Evolutionary conservation across 1,284 basidiomycete genomes (phyloP).

Genomic region (Rhodotorula mucilaginosa): DNA sequence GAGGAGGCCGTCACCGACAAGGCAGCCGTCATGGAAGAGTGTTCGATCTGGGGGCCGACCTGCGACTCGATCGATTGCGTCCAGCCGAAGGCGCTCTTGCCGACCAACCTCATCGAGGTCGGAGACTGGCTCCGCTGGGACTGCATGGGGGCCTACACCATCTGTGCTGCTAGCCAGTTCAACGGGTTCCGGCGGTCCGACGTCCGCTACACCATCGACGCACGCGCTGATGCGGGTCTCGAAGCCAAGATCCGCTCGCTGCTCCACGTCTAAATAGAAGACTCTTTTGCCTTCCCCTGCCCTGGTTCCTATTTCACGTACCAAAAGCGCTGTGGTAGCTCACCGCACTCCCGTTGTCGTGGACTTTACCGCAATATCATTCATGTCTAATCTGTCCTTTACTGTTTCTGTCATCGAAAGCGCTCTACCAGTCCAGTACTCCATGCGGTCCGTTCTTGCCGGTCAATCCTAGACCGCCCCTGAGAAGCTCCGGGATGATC

Average conservation of each 20-base stretch:
- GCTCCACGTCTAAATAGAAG: conserved; percentile 2
- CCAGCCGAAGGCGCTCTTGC: conserved; percentile 61
- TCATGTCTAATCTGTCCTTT: background rate
- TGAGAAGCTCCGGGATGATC: conserved; percentile 74
- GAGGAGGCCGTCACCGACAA: background rate
- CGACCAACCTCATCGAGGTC: conserved; percentile 61
- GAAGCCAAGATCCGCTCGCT: conserved; percentile 33
- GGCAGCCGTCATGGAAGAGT: conserved; percentile 30
- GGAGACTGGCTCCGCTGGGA: conserved; percentile 91
- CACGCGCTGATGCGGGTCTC: conserved; percentile 24
- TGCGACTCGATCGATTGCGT: conserved; percentile 91
- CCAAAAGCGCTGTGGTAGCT: too few relatives aligned
- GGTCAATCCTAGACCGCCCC: conserved; percentile 59
- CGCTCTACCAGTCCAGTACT: conserved; percentile 32
- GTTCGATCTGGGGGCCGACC: conserved; percentile 54
- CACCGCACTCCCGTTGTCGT: background rate
- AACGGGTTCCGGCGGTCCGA: conserved; percentile 48
- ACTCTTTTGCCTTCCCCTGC: too few relatives aligned
- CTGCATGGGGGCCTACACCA: conserved; percentile 90
- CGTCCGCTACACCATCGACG: conserved; percentile 52
- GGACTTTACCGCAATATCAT: too few relatives aligned
- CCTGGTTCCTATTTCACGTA: background rate
- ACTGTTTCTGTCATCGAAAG: background rate
- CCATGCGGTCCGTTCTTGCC: conserved; percentile 26
- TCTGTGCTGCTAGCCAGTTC: conserved; percentile 69